Evolutionary conservation across 2,329 filamentous ascomycete genomes (phyloP).

Genomic region (Stagonosporopsis tanaceti): DNA sequence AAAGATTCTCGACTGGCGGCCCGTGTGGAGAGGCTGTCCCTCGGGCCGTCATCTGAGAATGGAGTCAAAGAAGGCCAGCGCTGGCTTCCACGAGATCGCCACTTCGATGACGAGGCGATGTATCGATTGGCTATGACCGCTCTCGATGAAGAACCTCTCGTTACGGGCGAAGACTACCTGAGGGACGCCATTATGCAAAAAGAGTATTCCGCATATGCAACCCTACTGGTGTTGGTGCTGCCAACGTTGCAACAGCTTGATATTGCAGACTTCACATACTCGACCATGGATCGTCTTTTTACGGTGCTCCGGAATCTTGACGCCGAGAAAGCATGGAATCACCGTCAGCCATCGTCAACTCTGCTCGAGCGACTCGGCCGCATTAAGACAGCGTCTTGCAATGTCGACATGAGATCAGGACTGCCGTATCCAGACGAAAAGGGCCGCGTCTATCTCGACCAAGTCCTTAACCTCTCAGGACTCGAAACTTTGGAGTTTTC

Average conservation of each 20-base stretch:
- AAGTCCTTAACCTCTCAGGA: constrained; percentile 25
- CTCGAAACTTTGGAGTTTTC: constrained; percentile 28
- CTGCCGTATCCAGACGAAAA: constrained; percentile 16
- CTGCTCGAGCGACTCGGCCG: constrained; percentile 24
- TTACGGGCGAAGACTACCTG: constrained; percentile 27
- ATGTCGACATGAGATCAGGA: constrained; percentile 29
- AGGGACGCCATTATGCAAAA: constrained; percentile 28
- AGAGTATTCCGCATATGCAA: constrained; percentile 39
- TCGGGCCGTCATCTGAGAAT: constrained; percentile 28
- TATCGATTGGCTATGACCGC: constrained; percentile 21
- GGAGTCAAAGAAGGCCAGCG: constrained; percentile 24
- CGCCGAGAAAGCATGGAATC: constrained; percentile 8
- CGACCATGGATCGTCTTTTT: constrained; percentile 32
- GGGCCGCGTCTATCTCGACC: constrained; percentile 17
- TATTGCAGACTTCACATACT: constrained; percentile 28
- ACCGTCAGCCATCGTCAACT: constrained; percentile 17
- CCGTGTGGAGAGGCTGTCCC: constrained; percentile 30
- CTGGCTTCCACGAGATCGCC: constrained; percentile 27
- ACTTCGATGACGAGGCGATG: constrained; percentile 24
- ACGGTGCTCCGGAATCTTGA: constrained; percentile 26
- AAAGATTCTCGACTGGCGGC: constrained; percentile 24
- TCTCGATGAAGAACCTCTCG: constrained; percentile 25
- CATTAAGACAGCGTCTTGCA: constrained; percentile 30
- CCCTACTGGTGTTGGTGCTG: constrained; percentile 31
- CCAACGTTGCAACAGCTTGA: constrained; percentile 29